A percentile compares a stretch with the other conserved stretches of the same genome.
Evolutionary conservation across 2,329 filamentous ascomycete genomes (phyloP).

Genomic region (Penicillium sp.): DNA sequence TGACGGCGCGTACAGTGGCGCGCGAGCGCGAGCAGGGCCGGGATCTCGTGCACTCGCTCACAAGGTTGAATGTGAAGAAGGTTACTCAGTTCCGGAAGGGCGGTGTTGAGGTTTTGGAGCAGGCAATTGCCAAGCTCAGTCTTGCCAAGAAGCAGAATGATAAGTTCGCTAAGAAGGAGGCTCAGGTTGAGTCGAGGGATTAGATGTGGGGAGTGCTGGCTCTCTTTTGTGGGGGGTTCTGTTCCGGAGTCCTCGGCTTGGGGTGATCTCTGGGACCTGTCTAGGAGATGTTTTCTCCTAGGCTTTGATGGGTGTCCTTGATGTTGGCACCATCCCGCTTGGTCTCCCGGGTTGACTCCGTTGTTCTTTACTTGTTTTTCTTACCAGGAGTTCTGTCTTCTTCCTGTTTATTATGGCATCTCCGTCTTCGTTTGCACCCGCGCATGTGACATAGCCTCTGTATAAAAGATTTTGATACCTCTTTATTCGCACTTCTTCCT

Average conservation of each 20-base stretch:
- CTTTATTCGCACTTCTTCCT: not conserved
- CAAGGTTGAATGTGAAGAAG: constrained; percentile 75
- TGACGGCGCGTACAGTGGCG: constrained; percentile 84
- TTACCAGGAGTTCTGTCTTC: constrained; percentile 22
- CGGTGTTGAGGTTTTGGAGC: constrained; percentile 67
- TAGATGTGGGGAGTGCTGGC: not conserved
- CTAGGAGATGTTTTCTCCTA: constrained; percentile 4
- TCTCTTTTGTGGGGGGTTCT: not conserved
- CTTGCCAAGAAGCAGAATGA: constrained; percentile 35
- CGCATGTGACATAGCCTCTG: constrained; percentile 31
- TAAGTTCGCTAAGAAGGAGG: constrained; percentile 35
- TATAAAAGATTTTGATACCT: constrained; percentile 29
- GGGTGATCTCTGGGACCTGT: not conserved
- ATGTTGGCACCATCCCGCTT: not conserved
- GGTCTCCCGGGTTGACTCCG: constrained; percentile 5
- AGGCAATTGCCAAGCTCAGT: constrained; percentile 60
- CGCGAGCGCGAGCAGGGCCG: constrained; percentile 55
- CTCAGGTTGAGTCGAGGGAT: constrained; percentile 15
- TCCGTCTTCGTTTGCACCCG: constrained; percentile 18
- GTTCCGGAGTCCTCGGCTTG: not conserved
- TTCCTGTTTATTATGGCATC: constrained; percentile 21
- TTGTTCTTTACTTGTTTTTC: constrained; percentile 10
- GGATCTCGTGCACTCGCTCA: constrained; percentile 66
- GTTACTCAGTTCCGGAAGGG: constrained; percentile 71
- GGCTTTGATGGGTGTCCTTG: not conserved